Conservation (phyloP, 2,329 filamentous ascomycete species). For the Colletotrichum sp. region DNA sequence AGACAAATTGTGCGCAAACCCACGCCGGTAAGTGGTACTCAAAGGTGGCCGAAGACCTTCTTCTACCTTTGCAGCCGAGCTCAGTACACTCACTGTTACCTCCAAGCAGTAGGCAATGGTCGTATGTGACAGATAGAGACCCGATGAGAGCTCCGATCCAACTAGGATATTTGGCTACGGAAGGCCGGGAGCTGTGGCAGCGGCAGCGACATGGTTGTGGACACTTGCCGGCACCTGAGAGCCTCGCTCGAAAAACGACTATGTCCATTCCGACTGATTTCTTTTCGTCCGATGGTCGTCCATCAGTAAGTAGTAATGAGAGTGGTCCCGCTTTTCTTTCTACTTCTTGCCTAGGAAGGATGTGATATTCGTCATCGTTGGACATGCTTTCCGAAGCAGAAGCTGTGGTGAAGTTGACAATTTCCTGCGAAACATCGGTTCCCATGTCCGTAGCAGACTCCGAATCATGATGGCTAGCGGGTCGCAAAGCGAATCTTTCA, state of each 20-base stretch:
- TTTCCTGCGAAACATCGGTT: no score
- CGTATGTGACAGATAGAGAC: neutral
- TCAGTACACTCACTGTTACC: neutral
- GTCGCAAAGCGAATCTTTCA: neutral
- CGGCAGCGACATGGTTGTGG: neutral
- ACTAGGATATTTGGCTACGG: neutral
- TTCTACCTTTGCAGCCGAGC: neutral
- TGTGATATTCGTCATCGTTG: no score
- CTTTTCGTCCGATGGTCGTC: neutral
- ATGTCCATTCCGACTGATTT: neutral
- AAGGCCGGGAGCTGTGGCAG: neutral
- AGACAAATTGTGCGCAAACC: neutral
- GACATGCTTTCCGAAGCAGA: no score
- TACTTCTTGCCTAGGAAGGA: neutral
- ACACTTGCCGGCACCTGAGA: neutral
- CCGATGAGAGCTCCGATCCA: neutral
- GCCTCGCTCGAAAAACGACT: neutral
- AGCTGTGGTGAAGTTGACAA: no score
- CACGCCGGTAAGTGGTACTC: neutral
- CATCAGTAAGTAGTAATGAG: neutral
- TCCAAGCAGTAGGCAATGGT: fast-evolving
- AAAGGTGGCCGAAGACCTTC: neutral
- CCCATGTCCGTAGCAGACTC: no score
- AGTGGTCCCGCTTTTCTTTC: neutral
- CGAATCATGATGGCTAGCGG: neutral